Percentiles rank a stretch among this genome's conserved stretches.
Conservation (phyloP, 2,329 filamentous ascomycete species). For the Epicoccum sorghinum region DNA sequence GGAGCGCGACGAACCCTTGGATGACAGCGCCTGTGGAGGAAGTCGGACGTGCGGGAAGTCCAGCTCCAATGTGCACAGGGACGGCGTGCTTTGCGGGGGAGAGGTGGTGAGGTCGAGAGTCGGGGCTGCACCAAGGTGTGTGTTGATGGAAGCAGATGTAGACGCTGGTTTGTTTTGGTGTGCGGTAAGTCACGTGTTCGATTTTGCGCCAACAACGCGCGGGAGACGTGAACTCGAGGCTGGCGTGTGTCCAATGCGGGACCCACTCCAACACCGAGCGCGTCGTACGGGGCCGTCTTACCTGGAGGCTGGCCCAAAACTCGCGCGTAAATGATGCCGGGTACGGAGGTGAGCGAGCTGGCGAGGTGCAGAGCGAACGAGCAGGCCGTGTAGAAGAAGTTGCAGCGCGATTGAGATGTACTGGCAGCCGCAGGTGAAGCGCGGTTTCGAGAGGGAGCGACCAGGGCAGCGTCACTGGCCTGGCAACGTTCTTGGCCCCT, state of each 20-base stretch:
- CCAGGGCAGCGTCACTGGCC: slow-evolving; percentile 22
- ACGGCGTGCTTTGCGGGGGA: slow-evolving; percentile 20
- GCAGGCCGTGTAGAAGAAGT: slow-evolving; percentile 13
- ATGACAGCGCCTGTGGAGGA: slow-evolving; percentile 30
- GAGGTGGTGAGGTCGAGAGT: slow-evolving; percentile 26
- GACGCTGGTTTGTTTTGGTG: slow-evolving; percentile 46
- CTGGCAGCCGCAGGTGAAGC: neutral
- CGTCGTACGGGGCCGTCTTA: slow-evolving; percentile 37
- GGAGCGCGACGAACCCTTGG: slow-evolving; percentile 38
- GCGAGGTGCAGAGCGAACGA: slow-evolving; percentile 2
- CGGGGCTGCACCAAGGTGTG: slow-evolving; percentile 42
- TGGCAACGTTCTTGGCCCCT: slow-evolving; percentile 17
- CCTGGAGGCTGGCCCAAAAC: slow-evolving; percentile 13
- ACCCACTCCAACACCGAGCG: slow-evolving; percentile 37
- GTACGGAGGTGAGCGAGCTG: slow-evolving; percentile 12
- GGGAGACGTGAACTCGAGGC: slow-evolving; percentile 38
- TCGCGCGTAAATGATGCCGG: slow-evolving; percentile 32
- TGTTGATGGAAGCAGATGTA: slow-evolving; percentile 42
- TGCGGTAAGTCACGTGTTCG: slow-evolving; percentile 21
- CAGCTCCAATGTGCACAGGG: slow-evolving; percentile 41
- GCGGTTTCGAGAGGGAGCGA: slow-evolving; percentile 26
- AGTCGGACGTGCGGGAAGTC: slow-evolving; percentile 39
- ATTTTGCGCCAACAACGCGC: slow-evolving; percentile 31
- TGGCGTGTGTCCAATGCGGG: slow-evolving; percentile 34
- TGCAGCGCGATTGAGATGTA: slow-evolving; percentile 20